phyloP scores from a whole-genome alignment of 2,329 filamentous ascomycete species.

The Aspergillus ochraceus region DNA sequence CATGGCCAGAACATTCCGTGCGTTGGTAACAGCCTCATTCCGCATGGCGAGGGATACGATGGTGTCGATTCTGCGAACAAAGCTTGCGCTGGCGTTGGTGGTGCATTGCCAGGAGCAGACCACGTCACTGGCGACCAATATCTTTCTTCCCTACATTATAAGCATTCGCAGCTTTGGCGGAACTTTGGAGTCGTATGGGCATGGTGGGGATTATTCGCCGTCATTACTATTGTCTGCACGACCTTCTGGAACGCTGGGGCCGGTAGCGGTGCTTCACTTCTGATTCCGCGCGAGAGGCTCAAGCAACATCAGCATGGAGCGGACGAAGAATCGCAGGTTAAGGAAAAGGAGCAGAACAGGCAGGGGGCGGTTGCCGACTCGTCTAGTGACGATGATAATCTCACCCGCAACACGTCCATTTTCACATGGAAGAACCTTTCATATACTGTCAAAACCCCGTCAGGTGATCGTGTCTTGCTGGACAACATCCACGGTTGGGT shows the following conservation, averaged over 20 bases:
- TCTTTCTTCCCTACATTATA: slow-evolving; percentile 54
- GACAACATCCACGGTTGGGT: slow-evolving; percentile 72
- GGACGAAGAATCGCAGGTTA: slow-evolving; percentile 50
- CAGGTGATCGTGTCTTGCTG: slow-evolving; percentile 55
- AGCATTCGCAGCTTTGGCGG: slow-evolving; percentile 53
- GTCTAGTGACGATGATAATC: slow-evolving; percentile 31
- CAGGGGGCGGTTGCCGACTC: slow-evolving; percentile 12
- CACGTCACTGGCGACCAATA: slow-evolving; percentile 58
- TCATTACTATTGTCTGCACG: slow-evolving; percentile 58
- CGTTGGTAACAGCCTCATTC: slow-evolving; percentile 30
- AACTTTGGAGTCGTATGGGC: slow-evolving; percentile 62
- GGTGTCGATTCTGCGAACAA: slow-evolving; percentile 18
- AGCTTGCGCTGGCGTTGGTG: slow-evolving; percentile 58
- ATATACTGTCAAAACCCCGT: slow-evolving; percentile 64
- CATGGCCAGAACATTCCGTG: slow-evolving; percentile 29
- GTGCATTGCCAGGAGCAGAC: slow-evolving; percentile 51
- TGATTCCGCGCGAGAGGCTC: slow-evolving; percentile 62
- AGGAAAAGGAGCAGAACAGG: slow-evolving; percentile 10
- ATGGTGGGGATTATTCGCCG: slow-evolving; percentile 61
- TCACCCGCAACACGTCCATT: slow-evolving; percentile 62
- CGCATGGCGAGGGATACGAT: slow-evolving; percentile 27
- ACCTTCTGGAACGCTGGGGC: slow-evolving; percentile 51
- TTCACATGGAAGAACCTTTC: slow-evolving; percentile 74
- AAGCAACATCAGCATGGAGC: slow-evolving; percentile 35
- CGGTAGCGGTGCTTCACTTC: slow-evolving; percentile 50